phyloP scores from a whole-genome alignment of 352 stramenopile species.

The Halophytophthora batemanensis region DNA sequence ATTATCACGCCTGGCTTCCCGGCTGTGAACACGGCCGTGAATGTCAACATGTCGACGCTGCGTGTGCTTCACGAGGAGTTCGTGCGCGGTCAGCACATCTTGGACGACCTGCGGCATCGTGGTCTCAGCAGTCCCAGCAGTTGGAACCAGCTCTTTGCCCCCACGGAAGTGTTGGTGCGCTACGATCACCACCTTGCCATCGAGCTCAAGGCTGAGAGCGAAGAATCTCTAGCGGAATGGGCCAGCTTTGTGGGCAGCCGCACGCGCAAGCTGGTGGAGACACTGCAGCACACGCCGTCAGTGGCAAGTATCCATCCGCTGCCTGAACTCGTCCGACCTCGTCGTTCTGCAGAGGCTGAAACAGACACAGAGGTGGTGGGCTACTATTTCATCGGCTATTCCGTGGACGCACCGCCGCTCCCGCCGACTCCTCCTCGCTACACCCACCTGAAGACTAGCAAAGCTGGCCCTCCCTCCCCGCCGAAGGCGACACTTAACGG shows the following conservation, averaged over 20 bases:
- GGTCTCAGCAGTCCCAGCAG: slow-evolving; percentile 64
- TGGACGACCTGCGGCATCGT: slow-evolving; percentile 65
- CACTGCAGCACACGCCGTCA: slow-evolving; percentile 61
- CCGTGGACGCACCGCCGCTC: slow-evolving; percentile 22
- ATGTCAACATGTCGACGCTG: slow-evolving; percentile 78
- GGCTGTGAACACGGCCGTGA: slow-evolving; percentile 80
- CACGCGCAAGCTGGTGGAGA: slow-evolving; percentile 83
- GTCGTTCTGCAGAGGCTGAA: slow-evolving; percentile 2
- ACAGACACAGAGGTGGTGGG: slow-evolving; percentile 22
- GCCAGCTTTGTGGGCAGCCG: slow-evolving; percentile 76
- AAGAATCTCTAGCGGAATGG: slow-evolving; percentile 64
- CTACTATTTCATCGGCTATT: slow-evolving; percentile 77
- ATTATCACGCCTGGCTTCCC: slow-evolving; percentile 87
- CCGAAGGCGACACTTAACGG: too few relatives aligned
- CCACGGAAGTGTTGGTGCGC: slow-evolving; percentile 74
- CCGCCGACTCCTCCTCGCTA: slow-evolving; percentile 2
- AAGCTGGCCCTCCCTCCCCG: too few relatives aligned
- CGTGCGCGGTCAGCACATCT: slow-evolving; percentile 61
- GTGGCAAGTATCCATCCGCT: slow-evolving; percentile 70
- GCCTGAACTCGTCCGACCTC: slow-evolving; percentile 51
- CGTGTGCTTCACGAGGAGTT: slow-evolving; percentile 77
- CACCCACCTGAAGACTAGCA: too few relatives aligned
- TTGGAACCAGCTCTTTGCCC: slow-evolving; percentile 74
- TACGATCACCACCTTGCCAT: slow-evolving; percentile 84
- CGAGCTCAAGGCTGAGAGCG: slow-evolving; percentile 48